A percentile compares a stretch with the other conserved stretches of the same genome.
Evolutionary conservation across 208 protist species (phyloP).

Genomic region (Leishmania turanica): DNA sequence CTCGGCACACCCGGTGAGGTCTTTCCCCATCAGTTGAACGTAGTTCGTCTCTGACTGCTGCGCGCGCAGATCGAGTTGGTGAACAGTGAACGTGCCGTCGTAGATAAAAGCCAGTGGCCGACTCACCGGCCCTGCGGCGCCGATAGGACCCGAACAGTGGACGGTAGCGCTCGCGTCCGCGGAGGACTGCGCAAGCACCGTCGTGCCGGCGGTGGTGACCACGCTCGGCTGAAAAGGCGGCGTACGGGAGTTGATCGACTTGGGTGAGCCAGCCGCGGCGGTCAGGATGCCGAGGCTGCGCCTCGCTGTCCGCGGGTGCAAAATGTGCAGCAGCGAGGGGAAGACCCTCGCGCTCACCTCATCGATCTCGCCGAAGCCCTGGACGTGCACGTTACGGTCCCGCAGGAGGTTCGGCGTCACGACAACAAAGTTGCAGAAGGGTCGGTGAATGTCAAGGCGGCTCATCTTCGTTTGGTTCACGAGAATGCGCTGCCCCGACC

Average conservation of each 20-base stretch:
- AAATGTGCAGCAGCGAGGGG: slow-evolving; percentile 43
- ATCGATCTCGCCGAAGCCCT: slow-evolving; percentile 65
- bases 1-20: slow-evolving; percentile 65
- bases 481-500: slow-evolving; percentile 41
- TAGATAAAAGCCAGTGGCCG: slow-evolving; percentile 41
- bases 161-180: background rate
- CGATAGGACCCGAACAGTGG: background rate
- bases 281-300: background rate
- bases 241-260: background rate
- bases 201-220: background rate
- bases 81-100: slow-evolving; percentile 74
- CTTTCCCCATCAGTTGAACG: slow-evolving; percentile 57
- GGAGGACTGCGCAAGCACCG: background rate
- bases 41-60: slow-evolving; percentile 73
- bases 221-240: background rate
- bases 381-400: slow-evolving; percentile 46
- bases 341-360: slow-evolving; percentile 38
- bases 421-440: slow-evolving; percentile 62
- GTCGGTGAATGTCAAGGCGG: slow-evolving; percentile 41
- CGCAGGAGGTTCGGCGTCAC: slow-evolving; percentile 41
- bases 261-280: background rate
- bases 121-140: background rate
- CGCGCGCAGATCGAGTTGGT: slow-evolving; percentile 57
- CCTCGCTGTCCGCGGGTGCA: slow-evolving; percentile 21
- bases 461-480: slow-evolving; percentile 39